Percentiles rank a stretch among this genome's conserved stretches.
These are phyloP conservation scores for Mycena sp. DNA, from an alignment of 1,284 basidiomycete species.

Conservation along the genomic window DNA sequence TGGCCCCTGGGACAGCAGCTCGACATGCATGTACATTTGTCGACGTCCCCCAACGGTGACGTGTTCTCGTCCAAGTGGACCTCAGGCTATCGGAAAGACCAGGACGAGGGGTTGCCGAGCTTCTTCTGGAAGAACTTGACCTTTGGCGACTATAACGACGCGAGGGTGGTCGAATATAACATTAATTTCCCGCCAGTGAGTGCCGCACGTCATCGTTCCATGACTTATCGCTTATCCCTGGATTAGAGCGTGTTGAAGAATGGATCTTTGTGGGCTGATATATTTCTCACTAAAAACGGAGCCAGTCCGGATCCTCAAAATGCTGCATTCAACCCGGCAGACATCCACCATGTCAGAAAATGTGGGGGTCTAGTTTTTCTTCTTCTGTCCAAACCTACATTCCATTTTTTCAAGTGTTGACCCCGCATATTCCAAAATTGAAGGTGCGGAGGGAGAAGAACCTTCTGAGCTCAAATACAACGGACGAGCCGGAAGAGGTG, in stretches of 20 bases:
- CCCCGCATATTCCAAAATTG: constrained; percentile 79
- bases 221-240: not conserved
- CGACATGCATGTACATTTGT: constrained; percentile 81
- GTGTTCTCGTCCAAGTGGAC: constrained; percentile 66
- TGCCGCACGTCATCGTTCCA: constrained; percentile 16
- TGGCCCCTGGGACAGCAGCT: constrained; percentile 70
- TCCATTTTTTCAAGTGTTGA: constrained; percentile 73
- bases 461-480: constrained; percentile 64
- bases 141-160: constrained; percentile 84
- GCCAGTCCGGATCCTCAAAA: constrained; percentile 71
- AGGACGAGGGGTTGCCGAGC: constrained; percentile 65
- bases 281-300: constrained; percentile 80
- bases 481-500: constrained; percentile 57
- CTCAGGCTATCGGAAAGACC: constrained; percentile 54
- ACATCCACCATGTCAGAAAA: constrained; percentile 84
- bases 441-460: constrained; percentile 87
- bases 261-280: constrained; percentile 86
- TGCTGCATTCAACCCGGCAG: constrained; percentile 58
- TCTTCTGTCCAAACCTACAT: not conserved
- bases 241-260: constrained; percentile 80
- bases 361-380: constrained; percentile 57
- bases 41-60: constrained; percentile 65
- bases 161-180: constrained; percentile 69
- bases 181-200: constrained; percentile 80
- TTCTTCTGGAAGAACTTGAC: constrained; percentile 87